phyloP scores from a whole-genome alignment of 192 early-diverging fungal genomes.

The Gigaspora rosea region DNA sequence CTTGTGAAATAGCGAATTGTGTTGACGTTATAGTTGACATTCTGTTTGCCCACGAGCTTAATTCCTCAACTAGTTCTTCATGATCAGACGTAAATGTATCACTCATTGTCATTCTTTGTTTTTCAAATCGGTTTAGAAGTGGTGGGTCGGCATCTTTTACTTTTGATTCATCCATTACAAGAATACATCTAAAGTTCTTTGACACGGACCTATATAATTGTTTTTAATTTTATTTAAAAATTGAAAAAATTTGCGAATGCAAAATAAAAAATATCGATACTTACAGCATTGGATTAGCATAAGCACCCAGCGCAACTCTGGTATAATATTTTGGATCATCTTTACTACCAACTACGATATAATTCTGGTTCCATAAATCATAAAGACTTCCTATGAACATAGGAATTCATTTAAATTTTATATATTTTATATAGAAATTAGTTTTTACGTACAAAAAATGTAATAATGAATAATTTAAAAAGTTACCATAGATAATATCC shows the following conservation, averaged over 20 bases:
- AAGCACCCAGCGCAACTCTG: constrained; percentile 23
- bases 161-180: constrained; percentile 27
- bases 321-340: constrained; percentile 32
- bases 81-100: neutral
- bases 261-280: constrained; percentile 1
- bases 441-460: neutral
- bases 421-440: too few relatives aligned
- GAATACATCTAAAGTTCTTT: constrained; percentile 29
- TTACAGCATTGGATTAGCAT: constrained; percentile 30
- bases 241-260: neutral
- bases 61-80: neutral
- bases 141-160: constrained; percentile 23
- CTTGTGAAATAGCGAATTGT: neutral
- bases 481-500: constrained; percentile 31
- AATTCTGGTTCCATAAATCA: constrained; percentile 37
- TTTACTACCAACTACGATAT: constrained; percentile 20
- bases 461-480: neutral
- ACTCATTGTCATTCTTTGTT: constrained; percentile 23
- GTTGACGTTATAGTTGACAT: neutral
- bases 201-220: constrained; percentile 1
- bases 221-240: too few relatives aligned
- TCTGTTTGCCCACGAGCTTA: neutral
- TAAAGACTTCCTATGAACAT: constrained; percentile 25
- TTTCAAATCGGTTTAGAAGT: constrained; percentile 33
- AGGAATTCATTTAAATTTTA: too few relatives aligned